phyloP scores from a whole-genome alignment of 2,329 filamentous ascomycete genomes.

The Hypocreales sp. region DNA sequence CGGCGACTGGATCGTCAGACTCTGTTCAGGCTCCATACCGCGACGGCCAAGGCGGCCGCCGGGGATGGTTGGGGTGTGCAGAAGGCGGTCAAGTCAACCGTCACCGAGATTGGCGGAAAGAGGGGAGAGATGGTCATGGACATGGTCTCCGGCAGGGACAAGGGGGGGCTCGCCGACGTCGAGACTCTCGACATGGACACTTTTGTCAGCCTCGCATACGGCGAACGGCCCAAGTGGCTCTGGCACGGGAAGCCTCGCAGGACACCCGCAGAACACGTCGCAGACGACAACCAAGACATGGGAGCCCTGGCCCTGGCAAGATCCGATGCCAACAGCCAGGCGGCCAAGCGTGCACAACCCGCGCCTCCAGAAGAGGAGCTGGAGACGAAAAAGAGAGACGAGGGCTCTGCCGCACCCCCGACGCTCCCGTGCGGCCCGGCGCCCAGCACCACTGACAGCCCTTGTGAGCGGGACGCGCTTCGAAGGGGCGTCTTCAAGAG shows the following conservation, averaged over 20 bases:
- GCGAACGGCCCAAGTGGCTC: conserved; percentile 80
- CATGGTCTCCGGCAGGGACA: conserved; percentile 78
- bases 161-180: conserved; percentile 79
- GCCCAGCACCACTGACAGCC: conserved; percentile 28
- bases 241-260: conserved; percentile 86
- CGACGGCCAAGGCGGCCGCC: conserved; percentile 79
- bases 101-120: conserved; percentile 86
- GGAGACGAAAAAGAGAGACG: conserved; percentile 28
- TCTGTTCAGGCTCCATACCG: conserved; percentile 61
- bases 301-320: conserved; percentile 35
- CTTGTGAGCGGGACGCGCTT: conserved; percentile 38
- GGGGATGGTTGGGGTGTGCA: conserved; percentile 88
- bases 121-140: conserved; percentile 89
- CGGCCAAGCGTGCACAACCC: conserved; percentile 33
- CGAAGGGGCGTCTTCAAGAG: conserved; percentile 61
- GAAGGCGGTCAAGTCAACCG: conserved; percentile 85
- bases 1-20: conserved; percentile 73
- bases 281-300: conserved; percentile 30
- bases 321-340: conserved; percentile 26
- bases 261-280: conserved; percentile 28
- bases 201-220: conserved; percentile 63
- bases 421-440: conserved; percentile 27
- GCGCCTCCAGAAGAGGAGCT: conserved; percentile 36
- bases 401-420: conserved; percentile 25
- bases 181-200: conserved; percentile 82